Evolutionary conservation across 768 basidiomycete species (phyloP).

Genomic region (Lentinula raphanica): DNA sequence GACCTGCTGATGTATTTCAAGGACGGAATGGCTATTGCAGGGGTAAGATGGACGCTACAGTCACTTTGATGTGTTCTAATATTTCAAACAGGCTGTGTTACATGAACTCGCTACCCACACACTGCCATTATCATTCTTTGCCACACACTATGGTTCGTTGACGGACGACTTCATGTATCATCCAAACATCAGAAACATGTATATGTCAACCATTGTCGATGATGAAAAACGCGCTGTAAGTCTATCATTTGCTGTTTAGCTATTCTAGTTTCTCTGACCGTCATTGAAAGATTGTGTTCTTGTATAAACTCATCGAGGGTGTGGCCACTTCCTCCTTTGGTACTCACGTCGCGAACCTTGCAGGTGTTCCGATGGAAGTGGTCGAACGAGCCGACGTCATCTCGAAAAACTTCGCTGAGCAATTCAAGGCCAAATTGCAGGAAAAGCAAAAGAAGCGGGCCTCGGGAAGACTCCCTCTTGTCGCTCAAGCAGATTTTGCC

Average conservation of each 20-base stretch:
- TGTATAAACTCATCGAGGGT: constrained; percentile 90
- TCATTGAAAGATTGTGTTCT: constrained; percentile 69
- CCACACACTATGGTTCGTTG: constrained; percentile 94
- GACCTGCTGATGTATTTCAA: constrained; percentile 22
- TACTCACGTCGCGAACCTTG: constrained; percentile 91
- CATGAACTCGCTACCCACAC: constrained; percentile 94
- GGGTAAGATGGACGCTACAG: constrained; percentile 37
- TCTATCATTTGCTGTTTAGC: background rate
- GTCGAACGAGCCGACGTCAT: constrained; percentile 86
- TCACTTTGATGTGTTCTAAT: background rate
- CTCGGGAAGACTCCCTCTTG: constrained; percentile 62
- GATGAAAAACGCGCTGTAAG: constrained; percentile 84
- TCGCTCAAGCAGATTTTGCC: constrained; percentile 85
- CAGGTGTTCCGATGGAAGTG: constrained; percentile 82
- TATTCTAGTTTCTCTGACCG: constrained; percentile 6
- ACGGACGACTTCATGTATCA: constrained; percentile 93
- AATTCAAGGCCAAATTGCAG: constrained; percentile 80
- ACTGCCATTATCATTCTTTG: constrained; percentile 89
- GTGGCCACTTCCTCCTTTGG: constrained; percentile 88
- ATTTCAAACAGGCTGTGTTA: constrained; percentile 63
- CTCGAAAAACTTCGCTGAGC: constrained; percentile 79
- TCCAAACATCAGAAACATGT: constrained; percentile 89
- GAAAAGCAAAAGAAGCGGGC: constrained; percentile 51
- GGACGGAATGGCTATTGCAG: constrained; percentile 99
- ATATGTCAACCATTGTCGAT: constrained; percentile 93